A percentile compares a stretch with the other conserved stretches of the same genome.
Evolutionary conservation across 257 asterid species (phyloP).

Genomic region (Solanum sitiens): DNA sequence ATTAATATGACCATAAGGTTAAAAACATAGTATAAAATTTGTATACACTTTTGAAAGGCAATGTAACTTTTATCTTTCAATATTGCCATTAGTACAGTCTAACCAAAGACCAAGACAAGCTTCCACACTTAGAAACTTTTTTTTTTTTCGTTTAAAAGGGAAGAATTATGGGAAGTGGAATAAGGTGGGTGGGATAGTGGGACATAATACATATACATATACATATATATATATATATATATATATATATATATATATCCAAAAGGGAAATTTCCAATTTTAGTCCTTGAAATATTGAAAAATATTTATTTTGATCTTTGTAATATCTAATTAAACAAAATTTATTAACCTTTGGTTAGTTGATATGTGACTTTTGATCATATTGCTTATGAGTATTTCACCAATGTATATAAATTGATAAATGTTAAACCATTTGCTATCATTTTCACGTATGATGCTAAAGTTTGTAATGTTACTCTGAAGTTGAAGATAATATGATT

Average conservation of each 20-base stretch:
- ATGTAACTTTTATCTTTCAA: slow-evolving; percentile 36
- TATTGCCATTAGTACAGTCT: slow-evolving; percentile 16
- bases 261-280: not conserved
- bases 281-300: not conserved
- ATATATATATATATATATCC: not conserved
- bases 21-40: slow-evolving; percentile 4
- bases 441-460: not conserved
- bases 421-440: not conserved
- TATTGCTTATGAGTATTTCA: too few species aligned
- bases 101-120: slow-evolving; percentile 41
- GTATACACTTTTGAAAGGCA: slow-evolving; percentile 42
- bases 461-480: not conserved
- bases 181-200: not conserved
- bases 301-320: not conserved
- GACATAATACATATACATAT: too few species aligned
- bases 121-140: slow-evolving; percentile 19
- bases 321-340: not conserved
- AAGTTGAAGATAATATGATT: not conserved
- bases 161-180: not conserved
- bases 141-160: not conserved
- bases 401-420: not conserved
- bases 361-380: too few species aligned
- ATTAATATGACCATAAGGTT: slow-evolving; percentile 24
- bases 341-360: not conserved
- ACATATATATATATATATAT: too few species aligned